These are phyloP conservation scores for Neonectria punicea DNA, from an alignment of 2,329 filamentous ascomycete genomes.

Conservation along the genomic window DNA sequence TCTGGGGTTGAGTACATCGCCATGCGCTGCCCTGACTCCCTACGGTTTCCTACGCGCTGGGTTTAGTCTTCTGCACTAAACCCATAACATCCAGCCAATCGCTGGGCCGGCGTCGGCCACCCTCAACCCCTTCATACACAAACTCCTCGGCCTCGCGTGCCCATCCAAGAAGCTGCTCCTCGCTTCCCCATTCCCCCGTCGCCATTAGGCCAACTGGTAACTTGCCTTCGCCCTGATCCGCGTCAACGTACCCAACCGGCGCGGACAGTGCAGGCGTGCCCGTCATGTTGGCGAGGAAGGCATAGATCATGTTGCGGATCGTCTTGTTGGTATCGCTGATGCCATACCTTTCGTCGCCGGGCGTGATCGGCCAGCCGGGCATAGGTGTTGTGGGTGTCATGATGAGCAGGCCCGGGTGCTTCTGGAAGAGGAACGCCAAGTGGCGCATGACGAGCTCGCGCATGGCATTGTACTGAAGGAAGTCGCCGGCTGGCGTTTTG, in stretches of 20 bases:
- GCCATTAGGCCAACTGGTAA: conserved; percentile 72
- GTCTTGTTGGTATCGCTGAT: conserved; percentile 78
- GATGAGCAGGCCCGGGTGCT: conserved; percentile 80
- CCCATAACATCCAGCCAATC: conserved; percentile 69
- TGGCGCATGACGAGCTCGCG: conserved; percentile 83
- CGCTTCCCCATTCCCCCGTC: conserved; percentile 73
- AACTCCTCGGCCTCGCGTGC: conserved; percentile 67
- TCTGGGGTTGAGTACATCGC: neutral
- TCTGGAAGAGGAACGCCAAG: conserved; percentile 74
- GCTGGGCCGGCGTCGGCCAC: conserved; percentile 60
- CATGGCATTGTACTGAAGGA: conserved; percentile 77
- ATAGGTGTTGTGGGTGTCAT: conserved; percentile 82
- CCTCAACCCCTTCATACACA: conserved; percentile 58
- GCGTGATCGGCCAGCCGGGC: conserved; percentile 74
- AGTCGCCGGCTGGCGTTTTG: conserved; percentile 74
- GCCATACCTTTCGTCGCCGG: conserved; percentile 73
- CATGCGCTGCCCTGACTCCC: neutral
- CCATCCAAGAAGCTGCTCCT: conserved; percentile 71
- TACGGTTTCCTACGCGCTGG: conserved; percentile 7
- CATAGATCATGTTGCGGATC: conserved; percentile 85
- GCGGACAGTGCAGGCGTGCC: conserved; percentile 80
- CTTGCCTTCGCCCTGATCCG: conserved; percentile 65
- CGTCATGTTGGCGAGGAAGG: conserved; percentile 84
- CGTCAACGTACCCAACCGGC: conserved; percentile 77
- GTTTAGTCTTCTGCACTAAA: conserved; percentile 36